Conservation (phyloP, 306 rosid genomes). For the Mimosa pudica region DNA sequence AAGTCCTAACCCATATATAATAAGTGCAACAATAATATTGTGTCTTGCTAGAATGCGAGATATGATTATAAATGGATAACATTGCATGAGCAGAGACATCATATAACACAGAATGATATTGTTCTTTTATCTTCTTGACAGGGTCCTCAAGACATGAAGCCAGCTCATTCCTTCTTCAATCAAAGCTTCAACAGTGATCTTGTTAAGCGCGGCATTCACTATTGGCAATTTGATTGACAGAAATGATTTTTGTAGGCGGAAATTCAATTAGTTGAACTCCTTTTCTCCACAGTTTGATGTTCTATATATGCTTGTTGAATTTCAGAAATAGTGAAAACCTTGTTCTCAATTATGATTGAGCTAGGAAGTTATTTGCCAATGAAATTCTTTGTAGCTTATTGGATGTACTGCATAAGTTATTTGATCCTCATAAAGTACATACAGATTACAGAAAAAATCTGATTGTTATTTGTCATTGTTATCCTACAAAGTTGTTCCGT, state of each 20-base stretch:
- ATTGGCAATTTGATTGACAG: constrained; percentile 17
- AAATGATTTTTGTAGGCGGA: constrained; percentile 28
- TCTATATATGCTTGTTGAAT: neutral
- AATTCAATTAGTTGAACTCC: neutral
- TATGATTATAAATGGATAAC: neutral
- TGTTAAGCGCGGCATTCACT: neutral
- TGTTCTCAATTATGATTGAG: neutral
- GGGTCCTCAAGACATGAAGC: constrained; percentile 79
- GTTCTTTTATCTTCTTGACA: constrained; percentile 31
- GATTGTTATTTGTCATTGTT: neutral
- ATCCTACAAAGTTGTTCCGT: neutral
- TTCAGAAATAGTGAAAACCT: constrained; percentile 23
- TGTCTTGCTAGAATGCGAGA: neutral
- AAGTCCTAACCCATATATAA: neutral
- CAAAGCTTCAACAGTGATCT: constrained; percentile 56
- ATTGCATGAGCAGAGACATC: neutral
- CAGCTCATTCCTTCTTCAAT: constrained; percentile 81
- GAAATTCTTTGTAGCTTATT: neutral
- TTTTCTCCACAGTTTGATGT: neutral
- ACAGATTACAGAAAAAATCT: neutral
- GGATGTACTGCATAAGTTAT: neutral
- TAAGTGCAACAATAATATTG: neutral
- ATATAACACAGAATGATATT: neutral
- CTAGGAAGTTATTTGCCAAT: neutral
- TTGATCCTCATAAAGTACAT: neutral